Evolutionary conservation across 2,329 filamentous ascomycete species (phyloP), one percentile per base, ranked within the genome.

Genomic region (Colletotrichum trifolii): DNA sequence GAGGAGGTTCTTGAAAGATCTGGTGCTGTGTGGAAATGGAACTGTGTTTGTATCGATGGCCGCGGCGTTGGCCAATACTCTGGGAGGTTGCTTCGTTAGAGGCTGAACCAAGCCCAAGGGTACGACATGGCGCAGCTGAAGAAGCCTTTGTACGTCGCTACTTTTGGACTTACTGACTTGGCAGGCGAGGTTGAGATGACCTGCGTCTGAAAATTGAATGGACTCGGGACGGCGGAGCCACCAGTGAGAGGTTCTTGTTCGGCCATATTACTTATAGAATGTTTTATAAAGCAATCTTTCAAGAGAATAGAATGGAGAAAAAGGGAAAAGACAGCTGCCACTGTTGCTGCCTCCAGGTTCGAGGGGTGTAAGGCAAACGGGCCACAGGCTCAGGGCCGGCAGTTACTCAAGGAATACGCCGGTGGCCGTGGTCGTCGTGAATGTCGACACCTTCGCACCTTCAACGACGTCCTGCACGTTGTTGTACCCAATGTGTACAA

Each of bases 21-120:
- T 97, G 94, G 76, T 98, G 94, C 72, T 90, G 88, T 8, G 88
- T 81, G 17, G 93, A 97, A 62, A 99, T 91, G 75, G 93, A 97
- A 76, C 92, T 96, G 81, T 98, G 95, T 76, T 97, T 97, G 85
- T 99, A 99, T 76, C 96, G 94, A 82, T 99, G 96, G 68, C 96
- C 96, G 67, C 95, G 91, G 69, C 96, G 89, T 78, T 97, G 93
- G 68, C 94, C 94, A 68, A 97, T 88, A 71, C 93, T 95, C 90
- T 96, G 76, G 57, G 66, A 36, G 45, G 67, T 13, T 43, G 35
- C 38, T 54, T 60, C 42, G 58, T 67, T 36, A 67, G 60, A 43
- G 48, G 39, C 48, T 15, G 54, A 57, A n/a, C 54, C 35, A 43
- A 7, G 42, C n/a, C 25, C 15, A n/a, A 17, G 58, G 49, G 8